Evolutionary conservation across 2,329 filamentous ascomycete genomes (phyloP), one percentile per base, ranked within the genome.

Genomic region (Sporothrix euskadiensis): DNA sequence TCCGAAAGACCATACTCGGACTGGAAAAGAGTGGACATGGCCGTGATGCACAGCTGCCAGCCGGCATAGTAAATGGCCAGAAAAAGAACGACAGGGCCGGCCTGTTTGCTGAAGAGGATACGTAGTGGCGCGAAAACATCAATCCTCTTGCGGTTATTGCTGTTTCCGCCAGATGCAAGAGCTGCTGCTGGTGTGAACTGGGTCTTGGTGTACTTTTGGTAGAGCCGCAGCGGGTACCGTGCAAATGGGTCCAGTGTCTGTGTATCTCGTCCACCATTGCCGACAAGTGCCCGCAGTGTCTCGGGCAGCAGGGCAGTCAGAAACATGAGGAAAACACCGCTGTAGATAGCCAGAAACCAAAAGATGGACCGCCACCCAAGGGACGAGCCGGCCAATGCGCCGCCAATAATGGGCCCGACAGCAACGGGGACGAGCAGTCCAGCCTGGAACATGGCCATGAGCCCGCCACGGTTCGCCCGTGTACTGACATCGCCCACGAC

Each of bases 401-500:
- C 91, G 14, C 91, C 90, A 2, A 92, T 82, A 0, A 91, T 84
- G 0, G 91, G 90, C 0, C 88, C 85, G 1, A 89, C 73, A 0
- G 87, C 81, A 2, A 86, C 85, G 0, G 85, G 86, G 44, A 91
- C 78, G 2, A 89, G 88, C 68, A 87, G 83, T 10, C 87, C 89
- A 5, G 85, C 85, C 41, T 86, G 87, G 30, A 89, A 88, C 75
- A 90, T 86, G 70, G 88, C 91, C 83, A 94, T 90, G 78, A 91
- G 94, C 70, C 86, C 87, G 1, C 92, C 93, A 76, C 93, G 84
- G 79, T 94, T 90, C 0, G 87, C 85, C 54, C 87, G 88, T 0
- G 90, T 89, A 0, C 89, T 86, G 8, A 94, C 85, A 77, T 95
- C 93, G 0, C 90, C 90, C 10, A 94, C 87, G 2, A 94, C 88